phyloP scores from a whole-genome alignment of 2,329 filamentous ascomycete genomes.

The Trichoderma aggressivum region DNA sequence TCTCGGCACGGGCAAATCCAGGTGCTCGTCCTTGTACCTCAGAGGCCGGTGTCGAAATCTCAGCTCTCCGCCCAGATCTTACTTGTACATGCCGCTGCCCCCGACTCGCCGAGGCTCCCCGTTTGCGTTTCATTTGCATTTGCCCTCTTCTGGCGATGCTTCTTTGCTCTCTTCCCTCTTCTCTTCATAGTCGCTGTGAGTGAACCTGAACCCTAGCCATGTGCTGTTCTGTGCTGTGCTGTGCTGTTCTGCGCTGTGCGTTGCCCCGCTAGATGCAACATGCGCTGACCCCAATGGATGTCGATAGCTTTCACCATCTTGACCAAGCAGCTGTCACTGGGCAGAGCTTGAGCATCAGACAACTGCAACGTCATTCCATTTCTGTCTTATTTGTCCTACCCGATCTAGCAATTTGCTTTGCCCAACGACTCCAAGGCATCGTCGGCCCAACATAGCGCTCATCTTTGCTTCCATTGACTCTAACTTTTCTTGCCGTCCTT shows the following conservation, averaged over 20 bases:
- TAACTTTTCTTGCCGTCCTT: neutral
- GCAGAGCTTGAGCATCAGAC: slow-evolving; percentile 11
- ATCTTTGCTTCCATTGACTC: slow-evolving; percentile 1
- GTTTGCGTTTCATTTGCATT: neutral
- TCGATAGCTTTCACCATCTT: slow-evolving; percentile 15
- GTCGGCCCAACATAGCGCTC: neutral
- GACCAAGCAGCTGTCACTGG: slow-evolving; percentile 10
- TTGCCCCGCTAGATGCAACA: slow-evolving; percentile 10
- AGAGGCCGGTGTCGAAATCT: neutral
- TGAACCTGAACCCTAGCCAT: neutral
- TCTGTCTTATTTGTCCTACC: slow-evolving; percentile 4
- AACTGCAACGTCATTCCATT: slow-evolving; percentile 12
- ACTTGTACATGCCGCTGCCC: neutral
- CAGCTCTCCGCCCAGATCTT: neutral
- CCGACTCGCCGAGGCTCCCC: neutral
- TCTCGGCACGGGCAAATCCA: neutral
- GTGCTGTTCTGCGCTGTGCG: neutral
- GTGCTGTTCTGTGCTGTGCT: neutral
- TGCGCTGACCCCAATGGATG: slow-evolving; percentile 12
- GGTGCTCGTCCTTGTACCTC: neutral
- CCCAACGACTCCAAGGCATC: slow-evolving; percentile 10
- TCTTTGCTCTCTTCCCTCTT: neutral
- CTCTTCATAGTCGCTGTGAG: slow-evolving; percentile 17
- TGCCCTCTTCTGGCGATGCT: slow-evolving; percentile 5
- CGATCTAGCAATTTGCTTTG: neutral